Evolutionary conservation across 139 green algal species (phyloP), one percentile per base, ranked within the genome.

Genomic region (Closterium sp.): DNA sequence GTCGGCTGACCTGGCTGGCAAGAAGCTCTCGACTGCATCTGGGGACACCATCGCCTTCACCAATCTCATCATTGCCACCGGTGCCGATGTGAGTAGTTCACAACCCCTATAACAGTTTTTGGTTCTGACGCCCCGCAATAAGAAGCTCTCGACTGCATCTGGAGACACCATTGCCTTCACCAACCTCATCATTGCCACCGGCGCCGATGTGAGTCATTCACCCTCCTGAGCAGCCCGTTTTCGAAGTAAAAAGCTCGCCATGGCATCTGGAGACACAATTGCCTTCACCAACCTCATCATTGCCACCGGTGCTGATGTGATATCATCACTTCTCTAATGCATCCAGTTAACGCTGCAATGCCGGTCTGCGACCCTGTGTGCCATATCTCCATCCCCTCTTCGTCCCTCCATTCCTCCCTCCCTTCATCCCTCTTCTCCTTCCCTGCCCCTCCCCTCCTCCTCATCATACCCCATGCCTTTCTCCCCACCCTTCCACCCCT

Each of bases 61-160:
- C n/a, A 96, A 96, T 91, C 95, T 99, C 33, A 96, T 99, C 33
- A 91, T 99, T 33, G 97, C 95, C 31, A 98, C 97, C 5, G 97
- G 97, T 2, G 95, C 96, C 6, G 91, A 94, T 91, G 96, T 98
- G 85, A 84, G 91, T 32, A 43, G 6, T 9, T 86, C 4, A 9
- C 38, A 8, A 8, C 4, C 38, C 38, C 4, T 16, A 10, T 1
- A 12, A 9, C 12, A 66, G 38, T 8, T 10, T 9, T n/a, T n/a
- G n/a, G n/a, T n/a, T n/a, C n/a, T n/a, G n/a, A n/a, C n/a, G n/a
- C n/a, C n/a, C 6, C 4, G 16, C 55, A 19, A 19, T 34, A 98
- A 97, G 92, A 94, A 90, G 21, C 64, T 98, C 9, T 96, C 91
- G 3, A 95, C 96, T 1, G 94, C 89, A 0, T 36, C 23, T n/a